phyloP scores from a whole-genome alignment of 2,329 filamentous ascomycete genomes.

The Cladosporium oxysporum region DNA sequence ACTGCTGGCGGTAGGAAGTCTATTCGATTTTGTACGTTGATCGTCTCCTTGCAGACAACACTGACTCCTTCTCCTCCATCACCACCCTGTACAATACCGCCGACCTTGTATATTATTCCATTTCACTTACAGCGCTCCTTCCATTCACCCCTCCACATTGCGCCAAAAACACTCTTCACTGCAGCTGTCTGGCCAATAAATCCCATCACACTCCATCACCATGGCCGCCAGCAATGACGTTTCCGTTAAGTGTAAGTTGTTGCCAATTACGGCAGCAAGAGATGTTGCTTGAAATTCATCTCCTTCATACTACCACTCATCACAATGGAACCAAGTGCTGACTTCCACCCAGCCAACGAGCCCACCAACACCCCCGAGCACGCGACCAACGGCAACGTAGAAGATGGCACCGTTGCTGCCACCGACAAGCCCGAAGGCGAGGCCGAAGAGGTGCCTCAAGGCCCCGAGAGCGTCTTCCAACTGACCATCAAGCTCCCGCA shows the following conservation, averaged over 20 bases:
- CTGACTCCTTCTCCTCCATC: constrained; percentile 13
- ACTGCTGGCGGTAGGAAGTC: constrained; percentile 7
- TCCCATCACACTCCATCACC: not conserved
- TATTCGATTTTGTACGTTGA: constrained; percentile 17
- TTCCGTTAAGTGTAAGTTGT: constrained; percentile 8
- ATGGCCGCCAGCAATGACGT: constrained; percentile 20
- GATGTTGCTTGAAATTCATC: not conserved
- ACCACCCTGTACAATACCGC: constrained; percentile 12
- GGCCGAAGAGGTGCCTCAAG: constrained; percentile 23
- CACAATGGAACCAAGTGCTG: not conserved
- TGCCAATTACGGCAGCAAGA: not conserved
- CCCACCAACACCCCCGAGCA: constrained; percentile 16
- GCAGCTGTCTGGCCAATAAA: not conserved
- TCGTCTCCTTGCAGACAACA: constrained; percentile 14
- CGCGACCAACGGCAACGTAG: constrained; percentile 18
- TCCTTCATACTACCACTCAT: not conserved
- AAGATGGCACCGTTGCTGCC: constrained; percentile 8
- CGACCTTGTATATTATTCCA: constrained; percentile 13
- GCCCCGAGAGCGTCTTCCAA: constrained; percentile 57
- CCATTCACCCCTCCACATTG: not conserved
- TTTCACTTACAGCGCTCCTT: constrained; percentile 15
- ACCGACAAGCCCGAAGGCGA: constrained; percentile 27
- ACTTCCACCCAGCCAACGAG: constrained; percentile 5
- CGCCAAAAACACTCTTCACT: not conserved
- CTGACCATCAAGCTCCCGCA: constrained; percentile 82